Conservation (phyloP, 257 asterid species). For the Henckelia pumila region DNA sequence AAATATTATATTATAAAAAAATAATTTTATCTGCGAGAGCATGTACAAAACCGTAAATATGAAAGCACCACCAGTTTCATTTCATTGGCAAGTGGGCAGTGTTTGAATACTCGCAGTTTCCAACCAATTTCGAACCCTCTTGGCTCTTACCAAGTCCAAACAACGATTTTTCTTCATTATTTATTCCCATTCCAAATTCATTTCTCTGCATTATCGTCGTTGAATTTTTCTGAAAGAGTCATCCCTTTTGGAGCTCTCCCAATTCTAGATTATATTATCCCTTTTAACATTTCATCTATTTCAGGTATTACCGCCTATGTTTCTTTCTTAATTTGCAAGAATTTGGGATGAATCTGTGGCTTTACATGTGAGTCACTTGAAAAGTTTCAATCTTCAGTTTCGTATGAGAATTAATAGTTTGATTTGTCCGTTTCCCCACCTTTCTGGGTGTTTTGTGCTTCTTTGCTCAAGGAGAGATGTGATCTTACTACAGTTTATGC, state of each 20-base stretch:
- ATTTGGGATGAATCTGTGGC: not conserved
- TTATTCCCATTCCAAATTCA: not conserved
- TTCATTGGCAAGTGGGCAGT: not conserved
- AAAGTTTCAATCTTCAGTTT: not conserved
- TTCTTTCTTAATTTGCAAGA: not conserved
- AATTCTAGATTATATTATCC: not conserved
- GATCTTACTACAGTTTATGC: not conserved
- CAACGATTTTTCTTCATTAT: not conserved
- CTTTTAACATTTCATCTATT: too few species aligned
- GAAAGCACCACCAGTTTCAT: too few species aligned
- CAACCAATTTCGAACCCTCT: not conserved
- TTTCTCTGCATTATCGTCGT: not conserved
- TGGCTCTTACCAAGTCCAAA: not conserved
- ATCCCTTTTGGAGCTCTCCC: not conserved
- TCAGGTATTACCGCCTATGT: not conserved
- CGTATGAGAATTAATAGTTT: too few species aligned
- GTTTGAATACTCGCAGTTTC: not conserved
- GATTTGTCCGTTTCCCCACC: not conserved
- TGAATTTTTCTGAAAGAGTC: not conserved
- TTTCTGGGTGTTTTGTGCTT: not conserved
- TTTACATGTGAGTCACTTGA: not conserved
- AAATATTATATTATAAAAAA: too few species aligned
- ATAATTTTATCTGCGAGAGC: too few species aligned
- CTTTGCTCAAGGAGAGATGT: not conserved
- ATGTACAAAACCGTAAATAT: too few species aligned